A percentile compares a stretch with the other conserved stretches of the same genome.
These are phyloP conservation scores for Fraxinus platypoda DNA, from an alignment of 305 asterid genomes.

Conservation along the genomic window DNA sequence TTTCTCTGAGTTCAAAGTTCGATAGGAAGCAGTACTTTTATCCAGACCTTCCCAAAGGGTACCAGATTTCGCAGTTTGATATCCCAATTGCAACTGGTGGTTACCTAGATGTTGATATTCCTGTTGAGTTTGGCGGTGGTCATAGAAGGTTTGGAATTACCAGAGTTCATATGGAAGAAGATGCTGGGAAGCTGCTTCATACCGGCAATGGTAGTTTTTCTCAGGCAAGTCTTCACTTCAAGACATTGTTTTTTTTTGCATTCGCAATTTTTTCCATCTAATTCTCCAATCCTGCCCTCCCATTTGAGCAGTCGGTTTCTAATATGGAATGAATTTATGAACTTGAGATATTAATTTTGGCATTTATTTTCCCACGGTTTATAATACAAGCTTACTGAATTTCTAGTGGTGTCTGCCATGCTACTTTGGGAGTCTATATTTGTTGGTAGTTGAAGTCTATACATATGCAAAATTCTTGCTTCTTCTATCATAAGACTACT, in stretches of 20 bases:
- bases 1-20: constrained; percentile 74
- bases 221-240: constrained; percentile 49
- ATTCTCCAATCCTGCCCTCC: neutral
- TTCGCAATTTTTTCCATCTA: neutral
- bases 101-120: constrained; percentile 84
- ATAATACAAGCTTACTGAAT: neutral
- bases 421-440: neutral
- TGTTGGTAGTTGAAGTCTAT: neutral
- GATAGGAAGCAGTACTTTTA: constrained; percentile 96
- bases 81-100: constrained; percentile 82
- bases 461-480: neutral
- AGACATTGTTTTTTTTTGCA: neutral
- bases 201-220: constrained; percentile 68
- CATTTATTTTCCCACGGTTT: neutral
- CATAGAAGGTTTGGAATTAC: constrained; percentile 90
- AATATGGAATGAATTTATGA: neutral
- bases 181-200: constrained; percentile 96
- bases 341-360: neutral
- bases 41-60: constrained; percentile 98
- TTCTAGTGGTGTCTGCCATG: neutral
- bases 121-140: constrained; percentile 94
- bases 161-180: constrained; percentile 99
- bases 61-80: constrained; percentile 97
- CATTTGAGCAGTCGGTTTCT: neutral
- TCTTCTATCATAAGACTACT: neutral